A percentile compares a stretch with the other conserved stretches of the same genome.
These are phyloP conservation scores for Malassezia sp. DNA, from an alignment of 1,284 basidiomycete species.

Conservation along the genomic window DNA sequence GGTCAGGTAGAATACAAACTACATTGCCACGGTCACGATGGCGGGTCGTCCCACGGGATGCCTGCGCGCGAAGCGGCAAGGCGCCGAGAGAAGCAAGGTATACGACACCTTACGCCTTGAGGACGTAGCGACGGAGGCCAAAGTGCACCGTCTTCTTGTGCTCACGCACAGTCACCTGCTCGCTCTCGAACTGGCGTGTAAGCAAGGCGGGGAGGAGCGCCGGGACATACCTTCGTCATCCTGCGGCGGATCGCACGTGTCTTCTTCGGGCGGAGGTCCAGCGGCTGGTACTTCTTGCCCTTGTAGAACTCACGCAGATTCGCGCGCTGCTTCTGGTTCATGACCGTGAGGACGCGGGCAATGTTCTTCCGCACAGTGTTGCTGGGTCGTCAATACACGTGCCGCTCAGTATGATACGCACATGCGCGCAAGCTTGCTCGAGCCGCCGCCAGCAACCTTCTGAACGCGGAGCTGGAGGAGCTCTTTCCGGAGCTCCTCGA, in stretches of 20 bases:
- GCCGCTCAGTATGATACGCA: constrained; percentile 50
- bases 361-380: constrained; percentile 96
- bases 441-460: constrained; percentile 93
- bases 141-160: constrained; percentile 47
- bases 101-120: constrained; percentile 42
- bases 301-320: constrained; percentile 98
- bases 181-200: constrained; percentile 44
- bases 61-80: not conserved
- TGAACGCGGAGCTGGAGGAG: constrained; percentile 81
- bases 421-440: constrained; percentile 96
- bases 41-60: not conserved
- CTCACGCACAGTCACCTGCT: constrained; percentile 40
- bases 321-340: constrained; percentile 94
- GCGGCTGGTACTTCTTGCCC: constrained; percentile 88
- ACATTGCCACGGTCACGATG: constrained; percentile 6
- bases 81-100: not conserved
- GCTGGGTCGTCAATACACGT: constrained; percentile 51
- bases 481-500: constrained; percentile 89
- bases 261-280: constrained; percentile 96
- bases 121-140: constrained; percentile 40
- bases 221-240: too few species aligned
- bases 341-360: constrained; percentile 94
- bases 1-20: constrained; percentile 14
- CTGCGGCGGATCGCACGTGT: constrained; percentile 95
- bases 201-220: too few species aligned